Base-by-base conservation (phyloP, 2,329 filamentous ascomycete genomes). In the Hysterium pulicare region DNA sequence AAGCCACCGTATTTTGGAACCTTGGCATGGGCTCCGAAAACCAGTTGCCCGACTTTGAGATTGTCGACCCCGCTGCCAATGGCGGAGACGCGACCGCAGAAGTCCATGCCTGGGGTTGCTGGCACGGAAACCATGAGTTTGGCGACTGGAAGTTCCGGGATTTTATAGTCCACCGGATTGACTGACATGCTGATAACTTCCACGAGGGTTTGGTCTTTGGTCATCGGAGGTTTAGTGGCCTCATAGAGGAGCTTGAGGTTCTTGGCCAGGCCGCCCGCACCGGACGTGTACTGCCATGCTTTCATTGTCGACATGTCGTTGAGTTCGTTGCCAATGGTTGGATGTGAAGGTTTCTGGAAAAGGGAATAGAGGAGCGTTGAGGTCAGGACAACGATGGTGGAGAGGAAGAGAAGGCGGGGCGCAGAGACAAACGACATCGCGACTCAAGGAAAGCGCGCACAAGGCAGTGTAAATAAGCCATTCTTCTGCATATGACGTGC, bases 131-230 rank as follows among this genome's bases (percentile, higher is more conserved):
- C 37, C 5, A 66, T 46, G 31, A 65, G 43, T 17, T 65, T 64
- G 4, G 71, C 59, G 5, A 77, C 42, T 2, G 73, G 17, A 21
- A 73, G 63, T 54, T 84, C 81, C 8, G 77, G 70, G 2, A 78
- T 49, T 61, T 86, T 86, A 71, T 81, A 78, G 70, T 86, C 83
- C 21, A 77, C 76, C 0, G 81, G 81, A 57, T 85, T 86, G 49
- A 84, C 57, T 19, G 75, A 66, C 20, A 72, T 70, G 43, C 71
- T 67, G 44, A 76, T 62, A 6, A 85, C 75, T 47, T 76, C 66
- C 37, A 85, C 66, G 11, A 84, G 71, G 33, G 83, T 57, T 47
- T 79, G 70, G 28, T 71, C 56, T 34, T 61, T 64, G n/a, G 53
- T 53, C 45, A 49, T 66, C 13, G 55, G 48, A 5, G 69, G 58